Evolutionary conservation across 129 eudicot genomes (phyloP).

Genomic region (carrot (Daucus carota)): DH1_v3.0 NC_030383.2:2887501-2888000

Average conservation of each 20-base stretch:
- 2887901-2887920: not conserved
- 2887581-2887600: not conserved
- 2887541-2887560: constrained; percentile 40
- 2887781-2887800: no score
- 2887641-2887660: constrained; percentile 48
- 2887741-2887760: not conserved
- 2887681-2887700: constrained; percentile 37
- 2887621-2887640: constrained; percentile 58
- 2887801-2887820: no score
- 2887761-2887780: not conserved
- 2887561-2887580: constrained; percentile 20
- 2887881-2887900: not conserved
- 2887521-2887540: constrained; percentile 21
- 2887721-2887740: constrained; percentile 25
- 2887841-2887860: not conserved
- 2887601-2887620: constrained; percentile 33
- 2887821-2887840: no score
- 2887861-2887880: not conserved
- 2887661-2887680: constrained; percentile 42
- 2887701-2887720: constrained; percentile 58
- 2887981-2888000: not conserved
- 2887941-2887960: not conserved
- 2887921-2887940: not conserved
- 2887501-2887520: constrained; percentile 22
- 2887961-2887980: not conserved